These are phyloP conservation scores for Manihot esculenta DNA, from an alignment of 441 rosid species.

Conservation along the genomic window DNA sequence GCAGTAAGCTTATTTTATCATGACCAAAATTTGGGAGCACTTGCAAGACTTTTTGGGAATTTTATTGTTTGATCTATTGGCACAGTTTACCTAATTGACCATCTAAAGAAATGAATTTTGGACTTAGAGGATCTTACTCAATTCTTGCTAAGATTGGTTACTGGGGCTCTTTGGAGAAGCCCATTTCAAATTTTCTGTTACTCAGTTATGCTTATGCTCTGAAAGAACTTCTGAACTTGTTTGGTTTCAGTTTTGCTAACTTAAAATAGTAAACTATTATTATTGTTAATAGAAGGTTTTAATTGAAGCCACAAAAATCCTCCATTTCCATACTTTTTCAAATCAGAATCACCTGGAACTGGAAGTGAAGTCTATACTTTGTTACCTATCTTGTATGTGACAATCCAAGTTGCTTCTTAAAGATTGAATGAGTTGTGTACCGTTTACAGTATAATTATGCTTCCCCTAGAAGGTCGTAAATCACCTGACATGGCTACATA, in stretches of 20 bases:
- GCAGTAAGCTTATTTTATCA: background rate
- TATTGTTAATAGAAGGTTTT: background rate
- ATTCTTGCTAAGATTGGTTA: background rate
- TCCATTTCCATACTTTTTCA: background rate
- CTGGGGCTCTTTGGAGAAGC: background rate
- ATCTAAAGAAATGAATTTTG: background rate
- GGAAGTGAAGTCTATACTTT: no score
- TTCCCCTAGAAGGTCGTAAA: background rate
- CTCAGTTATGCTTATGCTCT: constrained; percentile 6
- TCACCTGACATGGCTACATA: background rate
- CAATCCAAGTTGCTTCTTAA: background rate
- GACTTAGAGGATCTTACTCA: background rate
- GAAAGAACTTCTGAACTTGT: background rate
- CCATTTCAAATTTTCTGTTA: background rate
- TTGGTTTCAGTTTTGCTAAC: background rate
- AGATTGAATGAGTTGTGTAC: background rate
- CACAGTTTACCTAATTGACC: background rate
- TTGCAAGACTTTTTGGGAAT: background rate
- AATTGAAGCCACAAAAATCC: background rate
- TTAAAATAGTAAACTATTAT: background rate
- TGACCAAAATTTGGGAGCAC: background rate
- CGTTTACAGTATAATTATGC: background rate
- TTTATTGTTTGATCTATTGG: background rate
- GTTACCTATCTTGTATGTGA: background rate
- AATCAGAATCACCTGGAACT: constrained; percentile 9